Conservation (phyloP, 352 stramenopile genomes). For the Pythium graminicola region DNA sequence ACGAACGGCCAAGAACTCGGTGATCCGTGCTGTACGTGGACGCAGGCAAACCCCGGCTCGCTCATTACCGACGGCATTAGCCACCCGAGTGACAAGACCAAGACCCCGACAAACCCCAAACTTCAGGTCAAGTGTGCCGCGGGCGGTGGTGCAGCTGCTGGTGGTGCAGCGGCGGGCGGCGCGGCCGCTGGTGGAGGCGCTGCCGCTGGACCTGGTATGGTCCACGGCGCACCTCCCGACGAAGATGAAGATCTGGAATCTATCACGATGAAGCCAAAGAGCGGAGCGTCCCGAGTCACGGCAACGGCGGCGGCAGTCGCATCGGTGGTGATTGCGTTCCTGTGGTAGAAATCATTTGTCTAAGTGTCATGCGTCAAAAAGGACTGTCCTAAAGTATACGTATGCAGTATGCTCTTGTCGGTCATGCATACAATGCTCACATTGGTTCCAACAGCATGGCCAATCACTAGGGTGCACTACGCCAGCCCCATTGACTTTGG, state of each 20-base stretch:
- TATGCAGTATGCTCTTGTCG: no score
- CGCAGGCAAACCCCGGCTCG: constrained; percentile 25
- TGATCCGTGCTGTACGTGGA: constrained; percentile 71
- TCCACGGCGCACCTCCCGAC: constrained; percentile 33
- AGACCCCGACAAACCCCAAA: constrained; percentile 42
- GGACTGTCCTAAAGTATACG: background rate
- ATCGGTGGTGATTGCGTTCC: constrained; percentile 4
- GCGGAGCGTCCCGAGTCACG: constrained; percentile 11
- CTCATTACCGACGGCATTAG: constrained; percentile 59
- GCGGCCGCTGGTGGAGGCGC: background rate
- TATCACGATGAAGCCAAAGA: constrained; percentile 28
- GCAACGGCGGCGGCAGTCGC: constrained; percentile 7
- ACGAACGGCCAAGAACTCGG: constrained; percentile 84
- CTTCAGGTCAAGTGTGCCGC: constrained; percentile 41
- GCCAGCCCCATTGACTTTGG: no score
- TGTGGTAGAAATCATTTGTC: constrained; percentile 4
- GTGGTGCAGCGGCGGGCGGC: background rate
- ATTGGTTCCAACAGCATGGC: no score
- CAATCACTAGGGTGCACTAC: no score
- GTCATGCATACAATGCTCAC: no score
- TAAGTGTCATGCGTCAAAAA: background rate
- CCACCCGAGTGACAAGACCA: constrained; percentile 47
- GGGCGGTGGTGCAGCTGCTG: constrained; percentile 2
- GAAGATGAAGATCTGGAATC: constrained; percentile 60
- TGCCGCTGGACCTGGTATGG: constrained; percentile 14